A percentile compares a stretch with the other conserved stretches of the same genome.
These are phyloP conservation scores for Termitomyces sp. DNA, from an alignment of 768 basidiomycete genomes.

Conservation along the genomic window DNA sequence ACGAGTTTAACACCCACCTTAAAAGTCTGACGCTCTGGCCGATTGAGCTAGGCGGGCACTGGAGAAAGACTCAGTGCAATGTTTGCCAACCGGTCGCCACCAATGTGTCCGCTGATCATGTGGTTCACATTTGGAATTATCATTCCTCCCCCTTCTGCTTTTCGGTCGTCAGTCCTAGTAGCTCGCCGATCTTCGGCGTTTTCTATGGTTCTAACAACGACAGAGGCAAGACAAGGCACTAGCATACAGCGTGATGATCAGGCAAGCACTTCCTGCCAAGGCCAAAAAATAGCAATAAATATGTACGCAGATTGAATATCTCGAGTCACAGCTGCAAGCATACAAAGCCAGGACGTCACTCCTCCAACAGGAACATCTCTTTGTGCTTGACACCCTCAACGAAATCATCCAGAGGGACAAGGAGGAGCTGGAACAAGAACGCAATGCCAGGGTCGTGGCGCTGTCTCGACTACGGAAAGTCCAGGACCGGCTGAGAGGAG, in stretches of 20 bases:
- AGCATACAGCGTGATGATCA: neutral
- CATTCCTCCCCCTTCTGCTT: too few relatives aligned
- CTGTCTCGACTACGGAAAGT: conserved; percentile 4
- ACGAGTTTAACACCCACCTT: conserved; percentile 11
- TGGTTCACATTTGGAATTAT: neutral
- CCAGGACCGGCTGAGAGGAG: neutral
- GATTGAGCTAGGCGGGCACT: conserved; percentile 59
- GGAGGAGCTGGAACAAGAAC: conserved; percentile 11
- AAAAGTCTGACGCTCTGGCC: conserved; percentile 65
- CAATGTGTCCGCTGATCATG: too few relatives aligned
- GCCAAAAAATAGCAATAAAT: neutral
- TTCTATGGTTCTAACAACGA: neutral
- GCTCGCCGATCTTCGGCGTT: neutral
- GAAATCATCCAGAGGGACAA: neutral
- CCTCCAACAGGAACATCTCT: conserved; percentile 14
- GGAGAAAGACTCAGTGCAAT: too few relatives aligned
- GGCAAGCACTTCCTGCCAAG: neutral
- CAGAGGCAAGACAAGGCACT: neutral
- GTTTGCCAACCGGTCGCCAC: too few relatives aligned
- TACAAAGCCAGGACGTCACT: conserved; percentile 16
- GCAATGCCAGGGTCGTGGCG: neutral
- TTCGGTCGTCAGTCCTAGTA: too few relatives aligned
- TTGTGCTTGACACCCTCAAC: conserved; percentile 16
- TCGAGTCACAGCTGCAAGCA: conserved; percentile 19
- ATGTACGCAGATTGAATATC: conserved; percentile 14